phyloP scores from a whole-genome alignment of 352 stramenopile species.

The Globisporangium lucens region DNA sequence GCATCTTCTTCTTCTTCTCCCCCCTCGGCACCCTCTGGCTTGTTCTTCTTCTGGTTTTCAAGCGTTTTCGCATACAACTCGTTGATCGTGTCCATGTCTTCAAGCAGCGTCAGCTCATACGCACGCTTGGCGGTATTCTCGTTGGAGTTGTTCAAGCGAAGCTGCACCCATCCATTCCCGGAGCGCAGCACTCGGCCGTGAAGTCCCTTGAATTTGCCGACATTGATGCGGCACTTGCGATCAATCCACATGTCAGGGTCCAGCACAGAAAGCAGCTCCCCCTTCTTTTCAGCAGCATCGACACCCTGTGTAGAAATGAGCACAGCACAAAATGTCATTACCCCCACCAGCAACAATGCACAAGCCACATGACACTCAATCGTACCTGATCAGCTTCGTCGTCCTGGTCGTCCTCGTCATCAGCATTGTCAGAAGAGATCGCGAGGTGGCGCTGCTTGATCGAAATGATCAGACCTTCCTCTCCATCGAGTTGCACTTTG shows the following conservation, averaged over 20 bases:
- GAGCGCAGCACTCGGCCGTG: slow-evolving; percentile 75
- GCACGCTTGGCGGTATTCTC: slow-evolving; percentile 86
- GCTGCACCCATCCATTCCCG: slow-evolving; percentile 87
- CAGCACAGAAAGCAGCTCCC: slow-evolving; percentile 68
- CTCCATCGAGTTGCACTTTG: slow-evolving; percentile 54
- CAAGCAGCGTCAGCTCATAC: slow-evolving; percentile 83
- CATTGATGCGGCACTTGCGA: slow-evolving; percentile 82
- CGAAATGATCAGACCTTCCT: slow-evolving; percentile 44
- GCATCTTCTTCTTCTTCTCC: slow-evolving; percentile 24
- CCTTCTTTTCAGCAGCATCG: slow-evolving; percentile 36
- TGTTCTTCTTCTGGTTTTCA: slow-evolving; percentile 53
- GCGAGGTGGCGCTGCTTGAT: slow-evolving; percentile 56
- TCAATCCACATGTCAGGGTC: slow-evolving; percentile 90
- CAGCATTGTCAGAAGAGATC: slow-evolving; percentile 25
- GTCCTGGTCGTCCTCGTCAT: slow-evolving; percentile 34
- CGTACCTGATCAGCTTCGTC: slow-evolving; percentile 26
- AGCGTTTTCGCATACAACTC: slow-evolving; percentile 65
- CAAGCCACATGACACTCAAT: neutral
- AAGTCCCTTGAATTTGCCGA: slow-evolving; percentile 83
- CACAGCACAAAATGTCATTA: neutral
- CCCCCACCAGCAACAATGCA: neutral
- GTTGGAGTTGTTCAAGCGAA: slow-evolving; percentile 78
- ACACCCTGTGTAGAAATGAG: slow-evolving; percentile 4
- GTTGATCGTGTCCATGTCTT: slow-evolving; percentile 82
- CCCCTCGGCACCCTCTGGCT: slow-evolving; percentile 30